Percentiles rank a stretch among this genome's conserved stretches.
phyloP scores from a whole-genome alignment of 441 rosid species.

The Aquilaria agallochum region DNA sequence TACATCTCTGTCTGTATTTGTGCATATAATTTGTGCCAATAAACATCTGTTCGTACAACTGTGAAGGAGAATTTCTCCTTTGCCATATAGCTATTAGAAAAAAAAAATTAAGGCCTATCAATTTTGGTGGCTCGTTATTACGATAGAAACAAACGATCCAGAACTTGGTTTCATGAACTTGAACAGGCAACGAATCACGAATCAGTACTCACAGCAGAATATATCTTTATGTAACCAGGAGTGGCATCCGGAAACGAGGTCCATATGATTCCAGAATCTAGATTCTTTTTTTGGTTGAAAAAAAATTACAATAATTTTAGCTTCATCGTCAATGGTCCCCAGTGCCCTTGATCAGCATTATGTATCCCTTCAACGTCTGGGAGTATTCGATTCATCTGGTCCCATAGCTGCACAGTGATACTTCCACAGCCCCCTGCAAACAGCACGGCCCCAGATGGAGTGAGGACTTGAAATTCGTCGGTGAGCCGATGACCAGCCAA shows the following conservation, averaged over 20 bases:
- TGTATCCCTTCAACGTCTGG: slow-evolving; percentile 9
- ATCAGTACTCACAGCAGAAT: too few species aligned
- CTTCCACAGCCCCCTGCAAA: too few species aligned
- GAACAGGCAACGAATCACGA: too few species aligned
- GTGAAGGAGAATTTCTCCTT: too few species aligned
- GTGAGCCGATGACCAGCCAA: not conserved
- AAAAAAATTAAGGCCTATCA: too few species aligned
- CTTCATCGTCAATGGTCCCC: slow-evolving; percentile 22
- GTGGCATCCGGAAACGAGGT: too few species aligned
- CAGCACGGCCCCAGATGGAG: slow-evolving; percentile 13
- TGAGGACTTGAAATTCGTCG: not conserved
- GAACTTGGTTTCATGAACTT: too few species aligned
- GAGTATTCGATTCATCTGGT: slow-evolving; percentile 8
- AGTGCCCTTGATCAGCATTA: not conserved
- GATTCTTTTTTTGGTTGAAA: not conserved
- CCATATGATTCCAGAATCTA: too few species aligned
- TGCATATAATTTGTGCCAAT: slow-evolving; percentile 15
- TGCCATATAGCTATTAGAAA: too few species aligned
- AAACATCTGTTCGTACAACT: not conserved
- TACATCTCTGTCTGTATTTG: slow-evolving; percentile 9
- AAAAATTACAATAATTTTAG: slow-evolving; percentile 6
- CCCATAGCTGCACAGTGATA: not conserved
- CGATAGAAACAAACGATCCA: too few species aligned
- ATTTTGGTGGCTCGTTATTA: too few species aligned
- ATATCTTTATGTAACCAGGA: too few species aligned